Conservation (phyloP, 306 rosid genomes). For the Canavalia ensiformis region DNA sequence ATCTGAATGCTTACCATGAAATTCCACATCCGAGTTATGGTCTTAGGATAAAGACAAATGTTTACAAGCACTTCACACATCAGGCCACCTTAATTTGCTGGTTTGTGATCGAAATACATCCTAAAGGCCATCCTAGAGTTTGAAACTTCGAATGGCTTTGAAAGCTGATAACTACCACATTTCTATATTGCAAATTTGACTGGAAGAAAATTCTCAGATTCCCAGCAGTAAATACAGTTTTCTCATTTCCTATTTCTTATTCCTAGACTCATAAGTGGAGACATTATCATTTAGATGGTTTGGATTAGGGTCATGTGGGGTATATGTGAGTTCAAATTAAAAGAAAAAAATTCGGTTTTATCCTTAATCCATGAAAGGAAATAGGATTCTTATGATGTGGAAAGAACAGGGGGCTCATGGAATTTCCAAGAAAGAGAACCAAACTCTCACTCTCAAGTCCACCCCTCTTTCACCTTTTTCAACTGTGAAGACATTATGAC, state of each 20-base stretch:
- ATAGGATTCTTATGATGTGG: slow-evolving; percentile 19
- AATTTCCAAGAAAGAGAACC: slow-evolving; percentile 7
- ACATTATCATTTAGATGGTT: slow-evolving; percentile 16
- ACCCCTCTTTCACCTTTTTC: neutral
- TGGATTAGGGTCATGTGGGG: slow-evolving; percentile 9
- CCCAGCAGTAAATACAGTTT: slow-evolving; percentile 34
- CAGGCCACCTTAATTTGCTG: slow-evolving; percentile 16
- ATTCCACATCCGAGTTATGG: slow-evolving; percentile 4
- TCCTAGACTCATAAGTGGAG: neutral
- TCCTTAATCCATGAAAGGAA: slow-evolving; percentile 26
- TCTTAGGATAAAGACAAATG: slow-evolving; percentile 26
- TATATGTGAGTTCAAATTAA: slow-evolving; percentile 9
- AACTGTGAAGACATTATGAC: slow-evolving; percentile 1
- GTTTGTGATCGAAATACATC: neutral
- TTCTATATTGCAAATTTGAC: slow-evolving; percentile 23
- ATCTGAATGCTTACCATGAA: slow-evolving; percentile 1
- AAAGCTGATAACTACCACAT: slow-evolving; percentile 1
- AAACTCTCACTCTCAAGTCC: slow-evolving; percentile 7
- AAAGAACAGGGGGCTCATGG: neutral
- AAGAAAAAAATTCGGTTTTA: neutral
- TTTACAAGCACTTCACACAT: slow-evolving; percentile 1
- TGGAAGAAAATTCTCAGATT: slow-evolving; percentile 31
- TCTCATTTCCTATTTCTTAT: slow-evolving; percentile 38
- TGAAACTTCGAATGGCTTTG: slow-evolving; percentile 8
- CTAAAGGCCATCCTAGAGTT: slow-evolving; percentile 11